These are phyloP conservation scores for Globisporangium alternatum DNA, from an alignment of 352 stramenopile species.

Conservation along the genomic window DNA sequence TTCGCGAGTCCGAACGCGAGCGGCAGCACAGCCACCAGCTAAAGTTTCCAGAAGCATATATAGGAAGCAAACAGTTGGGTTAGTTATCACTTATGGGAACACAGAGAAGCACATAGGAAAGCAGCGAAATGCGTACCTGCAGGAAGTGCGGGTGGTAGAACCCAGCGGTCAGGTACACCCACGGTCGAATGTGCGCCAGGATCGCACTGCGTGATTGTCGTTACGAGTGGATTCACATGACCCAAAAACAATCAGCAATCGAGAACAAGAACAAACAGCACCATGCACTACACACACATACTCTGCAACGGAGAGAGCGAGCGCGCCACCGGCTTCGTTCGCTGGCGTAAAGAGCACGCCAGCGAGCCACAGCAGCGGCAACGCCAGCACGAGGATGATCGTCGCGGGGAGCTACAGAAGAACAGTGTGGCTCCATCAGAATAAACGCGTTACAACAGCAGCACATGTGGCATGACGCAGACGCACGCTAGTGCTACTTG, in stretches of 20 bases:
- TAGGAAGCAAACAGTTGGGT: conserved; percentile 1
- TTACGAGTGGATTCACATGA: background rate
- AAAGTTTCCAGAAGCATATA: background rate
- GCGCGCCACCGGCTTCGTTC: conserved; percentile 60
- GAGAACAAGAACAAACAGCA: background rate
- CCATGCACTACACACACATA: conserved; percentile 25
- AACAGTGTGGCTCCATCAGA: background rate
- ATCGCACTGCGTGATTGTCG: conserved; percentile 50
- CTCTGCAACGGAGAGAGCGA: conserved; percentile 80
- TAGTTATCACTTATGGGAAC: background rate
- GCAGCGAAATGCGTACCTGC: conserved; percentile 33
- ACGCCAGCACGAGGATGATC: conserved; percentile 50
- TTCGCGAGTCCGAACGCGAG: conserved; percentile 67
- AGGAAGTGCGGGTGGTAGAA: conserved; percentile 84
- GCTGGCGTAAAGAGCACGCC: conserved; percentile 69
- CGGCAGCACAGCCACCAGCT: conserved; percentile 67
- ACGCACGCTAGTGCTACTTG: background rate
- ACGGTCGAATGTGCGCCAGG: conserved; percentile 80
- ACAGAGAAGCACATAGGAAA: background rate
- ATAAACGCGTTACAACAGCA: background rate
- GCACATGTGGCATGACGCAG: background rate
- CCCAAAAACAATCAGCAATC: background rate
- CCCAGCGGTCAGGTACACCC: conserved; percentile 80
- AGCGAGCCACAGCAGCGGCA: conserved; percentile 71
- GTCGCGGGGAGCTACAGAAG: conserved; percentile 61